Evolutionary conservation across 257 asterid species (phyloP).

Genomic region (Jacaranda mimosifolia): DNA sequence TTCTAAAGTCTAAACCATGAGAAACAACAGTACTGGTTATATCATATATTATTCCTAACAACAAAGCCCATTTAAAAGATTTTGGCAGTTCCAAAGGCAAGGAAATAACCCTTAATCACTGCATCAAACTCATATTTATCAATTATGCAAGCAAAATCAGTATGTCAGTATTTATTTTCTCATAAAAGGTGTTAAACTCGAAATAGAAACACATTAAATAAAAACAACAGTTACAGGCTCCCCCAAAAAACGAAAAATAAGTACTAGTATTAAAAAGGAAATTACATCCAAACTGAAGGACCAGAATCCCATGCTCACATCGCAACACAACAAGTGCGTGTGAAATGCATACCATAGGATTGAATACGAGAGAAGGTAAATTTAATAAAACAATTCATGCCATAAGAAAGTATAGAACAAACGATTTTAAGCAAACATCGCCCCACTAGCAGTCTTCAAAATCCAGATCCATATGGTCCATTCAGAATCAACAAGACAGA

Average conservation of each 20-base stretch:
- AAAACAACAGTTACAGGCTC: background rate
- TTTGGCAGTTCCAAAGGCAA: background rate
- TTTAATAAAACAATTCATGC: background rate
- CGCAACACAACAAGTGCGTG: background rate
- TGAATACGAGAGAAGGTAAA: too few species aligned
- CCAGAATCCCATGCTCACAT: background rate
- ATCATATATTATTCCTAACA: background rate
- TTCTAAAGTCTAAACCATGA: background rate
- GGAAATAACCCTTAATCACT: conserved; percentile 6
- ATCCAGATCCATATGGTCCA: background rate
- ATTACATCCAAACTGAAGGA: background rate
- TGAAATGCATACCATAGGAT: background rate
- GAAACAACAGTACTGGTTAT: background rate
- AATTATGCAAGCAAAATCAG: background rate
- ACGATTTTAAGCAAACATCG: conserved; percentile 8
- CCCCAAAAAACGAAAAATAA: background rate
- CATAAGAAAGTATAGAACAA: background rate
- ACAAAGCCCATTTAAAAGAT: background rate
- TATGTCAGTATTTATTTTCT: background rate
- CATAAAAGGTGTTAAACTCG: background rate
- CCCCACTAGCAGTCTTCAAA: background rate
- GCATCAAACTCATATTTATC: background rate
- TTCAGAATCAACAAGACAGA: background rate
- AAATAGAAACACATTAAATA: background rate
- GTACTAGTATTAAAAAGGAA: background rate